phyloP scores from a whole-genome alignment of 2,329 filamentous ascomycete genomes.

The Myriosclerotinia scirpicola region DNA sequence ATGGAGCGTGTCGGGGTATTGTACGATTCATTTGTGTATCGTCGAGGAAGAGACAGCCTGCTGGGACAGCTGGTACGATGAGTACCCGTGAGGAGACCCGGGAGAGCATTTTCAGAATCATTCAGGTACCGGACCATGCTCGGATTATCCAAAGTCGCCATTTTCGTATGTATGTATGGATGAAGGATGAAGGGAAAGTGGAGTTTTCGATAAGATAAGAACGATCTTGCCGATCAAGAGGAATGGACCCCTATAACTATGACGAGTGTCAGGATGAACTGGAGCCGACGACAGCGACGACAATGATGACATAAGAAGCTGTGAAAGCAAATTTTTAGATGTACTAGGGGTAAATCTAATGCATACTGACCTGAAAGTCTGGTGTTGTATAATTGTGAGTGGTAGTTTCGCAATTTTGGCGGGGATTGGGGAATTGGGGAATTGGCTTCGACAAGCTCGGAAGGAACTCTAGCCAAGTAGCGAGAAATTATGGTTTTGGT shows the following conservation, averaged over 20 bases:
- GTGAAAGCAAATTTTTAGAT: too few species aligned
- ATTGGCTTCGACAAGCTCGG: not conserved
- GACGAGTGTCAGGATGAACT: conserved; percentile 1
- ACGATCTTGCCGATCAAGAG: conserved; percentile 11
- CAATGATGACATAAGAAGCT: not conserved
- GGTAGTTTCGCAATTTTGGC: not conserved
- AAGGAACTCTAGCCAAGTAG: not conserved
- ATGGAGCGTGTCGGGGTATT: not conserved
- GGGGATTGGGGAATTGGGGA: not conserved
- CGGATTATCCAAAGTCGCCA: conserved; percentile 2
- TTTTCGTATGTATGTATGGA: not conserved
- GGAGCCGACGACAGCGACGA: not conserved
- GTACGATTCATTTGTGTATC: conserved; percentile 1
- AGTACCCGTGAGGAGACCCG: conserved; percentile 1
- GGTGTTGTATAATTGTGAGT: not conserved
- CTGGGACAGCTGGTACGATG: not conserved
- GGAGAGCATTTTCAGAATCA: conserved; percentile 6
- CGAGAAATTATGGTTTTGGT: too few species aligned
- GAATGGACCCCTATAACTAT: not conserved
- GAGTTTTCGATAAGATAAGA: conserved; percentile 17
- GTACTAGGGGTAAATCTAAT: not conserved
- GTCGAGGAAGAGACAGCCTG: not conserved
- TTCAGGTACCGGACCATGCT: conserved; percentile 11
- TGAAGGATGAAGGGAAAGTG: not conserved
- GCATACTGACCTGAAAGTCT: not conserved